Base-by-base conservation (phyloP, 495 filamentous ascomycete species). In the Venustampulla echinocandica region DNA sequence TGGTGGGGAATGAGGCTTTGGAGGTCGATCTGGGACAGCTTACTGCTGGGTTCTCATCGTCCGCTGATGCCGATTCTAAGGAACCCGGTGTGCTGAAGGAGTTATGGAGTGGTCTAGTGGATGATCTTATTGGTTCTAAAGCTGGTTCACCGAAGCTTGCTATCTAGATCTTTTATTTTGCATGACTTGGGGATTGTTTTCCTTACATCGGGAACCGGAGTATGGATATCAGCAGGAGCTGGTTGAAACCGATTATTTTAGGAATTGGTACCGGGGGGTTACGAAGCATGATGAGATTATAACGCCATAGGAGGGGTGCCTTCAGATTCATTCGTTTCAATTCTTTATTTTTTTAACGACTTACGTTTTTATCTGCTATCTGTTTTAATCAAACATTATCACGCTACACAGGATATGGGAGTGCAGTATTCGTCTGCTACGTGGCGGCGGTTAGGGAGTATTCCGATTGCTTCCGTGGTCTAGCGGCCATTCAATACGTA, bases 121-220 rank as follows among this genome's bases (percentile, higher is more conserved):
- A 60, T 47, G 57, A 60, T 40, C 35, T 60, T 19, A 27, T 60
- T 35, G 57, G 57, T 13, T 13, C 39, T 3, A 57, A 56, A n/a
- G 24, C 11, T n/a, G 21, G 20, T 3, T 9, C 17, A 6, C 35
- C 42, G 3, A 54, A 50, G 32, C 20, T 21, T 18, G 51, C 46
- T 30, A 9, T 42, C 17, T 54, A 54, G 42, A 24, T 32, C 5
- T 40, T 44, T 44, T 18, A 38, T 38, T 17, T 33, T 46, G 15
- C 30, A 41, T 35, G 25, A 10, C 36, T 40, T 38, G 10, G 3
- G 39, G 35, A 24, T 17, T 11, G 17, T 13, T 45, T 41, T 41
- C 44, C 41, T 50, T 28, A 7, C 32, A 22, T n/a, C 4, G 34
- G 30, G 24, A 33, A 35, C 48, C 44, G 34, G 34, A 32, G 40